Percentiles rank a stretch among this genome's conserved stretches.
Conservation (phyloP, 768 basidiomycete genomes). For the Pholiota microspora region DNA sequence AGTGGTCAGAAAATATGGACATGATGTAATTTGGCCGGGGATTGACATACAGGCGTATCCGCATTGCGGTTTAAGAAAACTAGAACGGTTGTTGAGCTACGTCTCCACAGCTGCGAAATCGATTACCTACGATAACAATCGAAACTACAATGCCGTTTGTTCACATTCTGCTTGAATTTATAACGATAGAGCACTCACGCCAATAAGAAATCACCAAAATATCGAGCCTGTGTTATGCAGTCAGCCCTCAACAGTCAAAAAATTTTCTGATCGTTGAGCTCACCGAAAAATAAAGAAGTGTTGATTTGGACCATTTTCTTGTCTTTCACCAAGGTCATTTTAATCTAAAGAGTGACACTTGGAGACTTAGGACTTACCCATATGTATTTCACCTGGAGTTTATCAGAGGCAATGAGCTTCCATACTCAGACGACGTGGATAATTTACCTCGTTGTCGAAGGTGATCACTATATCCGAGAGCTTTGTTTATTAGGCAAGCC, state of each 20-base stretch:
- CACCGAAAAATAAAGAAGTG: slow-evolving; percentile 22
- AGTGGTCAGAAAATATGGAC: not conserved
- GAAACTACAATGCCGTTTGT: not conserved
- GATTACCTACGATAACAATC: not conserved
- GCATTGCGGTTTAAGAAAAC: slow-evolving; percentile 19
- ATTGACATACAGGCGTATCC: slow-evolving; percentile 1
- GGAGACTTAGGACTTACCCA: not conserved
- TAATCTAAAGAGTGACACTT: no score
- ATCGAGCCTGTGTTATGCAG: not conserved
- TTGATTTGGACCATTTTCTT: slow-evolving; percentile 22
- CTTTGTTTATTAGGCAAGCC: not conserved
- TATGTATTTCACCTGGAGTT: not conserved
- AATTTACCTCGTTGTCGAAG: not conserved
- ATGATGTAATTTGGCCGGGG: slow-evolving; percentile 15
- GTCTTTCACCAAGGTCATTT: slow-evolving; percentile 5
- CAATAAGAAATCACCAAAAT: not conserved
- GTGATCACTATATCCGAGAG: not conserved
- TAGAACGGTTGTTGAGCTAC: not conserved
- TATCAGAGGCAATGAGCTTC: not conserved
- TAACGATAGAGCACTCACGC: not conserved
- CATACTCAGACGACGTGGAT: not conserved
- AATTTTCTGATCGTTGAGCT: not conserved
- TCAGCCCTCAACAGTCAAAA: not conserved
- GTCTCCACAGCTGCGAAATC: not conserved
- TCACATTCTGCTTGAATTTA: not conserved